phyloP scores from a whole-genome alignment of 805 yeast species.

The Blastobotrys mokoenaii region DNA sequence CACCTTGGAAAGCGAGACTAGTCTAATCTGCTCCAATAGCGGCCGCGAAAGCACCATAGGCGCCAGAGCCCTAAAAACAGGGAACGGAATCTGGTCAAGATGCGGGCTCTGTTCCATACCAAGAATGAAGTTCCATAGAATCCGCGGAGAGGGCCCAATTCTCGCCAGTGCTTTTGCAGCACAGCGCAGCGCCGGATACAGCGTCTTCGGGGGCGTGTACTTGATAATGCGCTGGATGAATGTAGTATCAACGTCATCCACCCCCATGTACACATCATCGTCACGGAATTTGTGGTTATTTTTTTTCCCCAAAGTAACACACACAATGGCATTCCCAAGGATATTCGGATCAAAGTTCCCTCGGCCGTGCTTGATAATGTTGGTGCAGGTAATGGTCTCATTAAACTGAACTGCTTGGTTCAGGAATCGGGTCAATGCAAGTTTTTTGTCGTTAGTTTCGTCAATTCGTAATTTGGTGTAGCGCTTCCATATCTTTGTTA shows the following conservation, averaged over 20 bases:
- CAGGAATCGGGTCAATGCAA: neutral
- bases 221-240: constrained; percentile 9
- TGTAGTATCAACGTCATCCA: constrained; percentile 9
- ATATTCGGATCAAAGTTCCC: constrained; percentile 5
- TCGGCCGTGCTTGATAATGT: constrained; percentile 12
- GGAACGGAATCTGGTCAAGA: neutral
- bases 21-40: constrained; percentile 25
- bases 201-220: neutral
- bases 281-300: constrained; percentile 4
- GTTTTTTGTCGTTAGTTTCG: too few relatives aligned
- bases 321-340: constrained; percentile 20
- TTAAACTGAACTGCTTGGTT: neutral
- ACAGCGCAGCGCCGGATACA: constrained; percentile 6
- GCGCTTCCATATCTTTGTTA: too few relatives aligned
- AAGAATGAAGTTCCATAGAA: constrained; percentile 23
- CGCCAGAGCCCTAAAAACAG: constrained; percentile 11
- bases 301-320: constrained; percentile 20
- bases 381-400: constrained; percentile 5
- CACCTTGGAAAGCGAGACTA: constrained; percentile 22
- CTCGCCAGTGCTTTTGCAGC: constrained; percentile 2
- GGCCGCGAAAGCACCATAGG: constrained; percentile 19
- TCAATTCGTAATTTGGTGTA: too few relatives aligned
- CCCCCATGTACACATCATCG: constrained; percentile 5
- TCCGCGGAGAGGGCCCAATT: constrained; percentile 14
- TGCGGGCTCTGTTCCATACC: constrained; percentile 8